phyloP scores from a whole-genome alignment of 805 yeast species.

The Jamesozyma rosinii region DNA sequence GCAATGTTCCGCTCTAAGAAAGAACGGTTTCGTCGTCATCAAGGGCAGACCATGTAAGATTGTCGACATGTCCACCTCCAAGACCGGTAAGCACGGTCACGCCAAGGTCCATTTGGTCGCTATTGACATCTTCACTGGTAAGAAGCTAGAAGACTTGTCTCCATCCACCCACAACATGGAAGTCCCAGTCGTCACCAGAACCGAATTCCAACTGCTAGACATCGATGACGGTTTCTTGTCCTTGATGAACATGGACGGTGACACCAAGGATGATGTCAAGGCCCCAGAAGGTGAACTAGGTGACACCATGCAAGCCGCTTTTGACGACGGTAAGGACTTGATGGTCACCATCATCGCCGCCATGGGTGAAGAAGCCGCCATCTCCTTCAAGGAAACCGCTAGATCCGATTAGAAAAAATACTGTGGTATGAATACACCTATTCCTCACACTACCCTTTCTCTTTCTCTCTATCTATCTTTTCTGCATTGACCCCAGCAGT shows the following conservation, averaged over 20 bases:
- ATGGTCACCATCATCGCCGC: slow-evolving; percentile 91
- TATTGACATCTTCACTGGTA: slow-evolving; percentile 93
- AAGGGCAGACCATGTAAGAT: slow-evolving; percentile 98
- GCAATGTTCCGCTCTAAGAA: slow-evolving; percentile 99
- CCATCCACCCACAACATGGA: slow-evolving; percentile 99
- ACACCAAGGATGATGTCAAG: slow-evolving; percentile 96
- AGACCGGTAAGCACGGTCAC: slow-evolving; percentile 99
- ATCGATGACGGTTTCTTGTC: slow-evolving; percentile 94
- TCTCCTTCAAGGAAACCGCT: slow-evolving; percentile 97
- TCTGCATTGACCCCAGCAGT: too few relatives aligned
- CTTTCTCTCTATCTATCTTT: background rate
- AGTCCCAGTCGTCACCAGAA: slow-evolving; percentile 92
- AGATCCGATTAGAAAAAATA: slow-evolving; percentile 32
- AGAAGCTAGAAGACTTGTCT: slow-evolving; percentile 97
- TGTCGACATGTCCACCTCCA: slow-evolving; percentile 98
- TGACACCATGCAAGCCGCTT: slow-evolving; percentile 78
- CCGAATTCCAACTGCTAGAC: slow-evolving; percentile 91
- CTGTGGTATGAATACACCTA: background rate
- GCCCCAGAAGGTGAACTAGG: slow-evolving; percentile 96
- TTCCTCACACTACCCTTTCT: background rate
- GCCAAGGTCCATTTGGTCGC: slow-evolving; percentile 99
- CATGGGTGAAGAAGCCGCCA: slow-evolving; percentile 98
- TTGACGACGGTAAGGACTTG: slow-evolving; percentile 95
- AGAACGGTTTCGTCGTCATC: slow-evolving; percentile 97
- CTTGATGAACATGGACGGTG: slow-evolving; percentile 93